Percentiles rank a stretch among this genome's conserved stretches.
These are phyloP conservation scores for Pythium graminicola DNA, from an alignment of 352 stramenopile species.

Conservation along the genomic window DNA sequence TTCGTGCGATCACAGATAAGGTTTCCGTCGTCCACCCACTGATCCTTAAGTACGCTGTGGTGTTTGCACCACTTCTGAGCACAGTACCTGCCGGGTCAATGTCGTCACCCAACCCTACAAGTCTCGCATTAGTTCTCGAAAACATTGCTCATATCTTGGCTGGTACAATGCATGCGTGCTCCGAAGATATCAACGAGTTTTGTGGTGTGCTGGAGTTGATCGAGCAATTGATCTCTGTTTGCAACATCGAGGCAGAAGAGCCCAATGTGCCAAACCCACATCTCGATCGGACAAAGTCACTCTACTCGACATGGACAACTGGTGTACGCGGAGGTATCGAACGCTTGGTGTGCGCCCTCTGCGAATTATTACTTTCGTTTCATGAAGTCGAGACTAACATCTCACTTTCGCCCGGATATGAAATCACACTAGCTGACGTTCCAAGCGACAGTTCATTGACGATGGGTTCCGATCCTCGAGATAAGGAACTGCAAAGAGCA, in stretches of 20 bases:
- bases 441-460: too few species aligned
- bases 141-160: constrained; percentile 4
- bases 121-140: background rate
- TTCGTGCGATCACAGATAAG: constrained; percentile 5
- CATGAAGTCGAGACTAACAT: constrained; percentile 12
- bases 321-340: constrained; percentile 8
- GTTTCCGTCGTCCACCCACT: background rate
- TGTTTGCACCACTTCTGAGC: background rate
- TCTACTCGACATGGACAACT: background rate
- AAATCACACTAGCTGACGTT: constrained; percentile 1
- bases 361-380: constrained; percentile 14
- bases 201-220: background rate
- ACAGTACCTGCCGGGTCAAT: background rate
- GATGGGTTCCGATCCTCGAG: too few species aligned
- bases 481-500: too few species aligned
- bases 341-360: constrained; percentile 10
- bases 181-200: background rate
- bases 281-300: too few species aligned
- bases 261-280: too few species aligned
- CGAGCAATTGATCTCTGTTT: background rate
- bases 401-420: constrained; percentile 11
- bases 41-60: background rate
- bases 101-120: background rate
- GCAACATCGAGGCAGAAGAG: too few species aligned
- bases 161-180: background rate